Percentiles rank a stretch among this genome's conserved stretches.
Conservation (phyloP, 2,329 filamentous ascomycete species). For the Nothopassalora personata region DNA sequence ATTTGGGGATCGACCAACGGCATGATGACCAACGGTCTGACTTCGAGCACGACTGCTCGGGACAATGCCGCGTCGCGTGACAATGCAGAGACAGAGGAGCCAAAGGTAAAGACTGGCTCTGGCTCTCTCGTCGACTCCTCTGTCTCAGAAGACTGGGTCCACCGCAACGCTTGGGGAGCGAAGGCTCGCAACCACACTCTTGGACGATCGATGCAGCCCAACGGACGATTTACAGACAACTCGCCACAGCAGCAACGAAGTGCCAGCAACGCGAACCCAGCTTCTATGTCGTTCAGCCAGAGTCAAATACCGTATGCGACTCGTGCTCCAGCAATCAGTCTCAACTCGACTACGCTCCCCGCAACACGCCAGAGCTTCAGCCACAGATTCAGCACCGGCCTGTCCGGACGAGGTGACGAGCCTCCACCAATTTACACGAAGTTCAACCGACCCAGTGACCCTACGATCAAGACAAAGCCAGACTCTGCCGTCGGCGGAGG, state of each 20-base stretch:
- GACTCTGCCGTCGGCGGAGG: conserved; percentile 19
- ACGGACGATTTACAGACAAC: conserved; percentile 33
- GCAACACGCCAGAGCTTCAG: conserved; percentile 22
- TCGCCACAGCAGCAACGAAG: conserved; percentile 37
- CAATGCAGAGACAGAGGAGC: conserved; percentile 25
- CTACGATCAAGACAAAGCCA: conserved; percentile 22
- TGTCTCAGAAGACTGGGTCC: conserved; percentile 60
- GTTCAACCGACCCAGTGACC: conserved; percentile 27
- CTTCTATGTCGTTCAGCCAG: conserved; percentile 31
- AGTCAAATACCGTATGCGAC: conserved; percentile 23
- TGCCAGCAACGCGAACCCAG: conserved; percentile 32
- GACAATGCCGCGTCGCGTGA: conserved; percentile 25
- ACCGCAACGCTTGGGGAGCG: conserved; percentile 42
- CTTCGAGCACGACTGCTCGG: conserved; percentile 17
- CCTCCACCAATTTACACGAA: conserved; percentile 34
- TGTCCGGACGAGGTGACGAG: conserved; percentile 19
- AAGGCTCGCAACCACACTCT: conserved; percentile 15
- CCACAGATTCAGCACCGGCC: conserved; percentile 17
- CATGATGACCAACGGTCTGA: conserved; percentile 20
- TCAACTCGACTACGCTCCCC: conserved; percentile 17
- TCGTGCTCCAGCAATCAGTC: conserved; percentile 22
- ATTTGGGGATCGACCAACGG: conserved; percentile 24
- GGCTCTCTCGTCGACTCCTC: conserved; percentile 64
- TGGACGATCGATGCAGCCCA: conserved; percentile 25
- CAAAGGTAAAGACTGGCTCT: conserved; percentile 60